Percentiles rank a stretch among this genome's conserved stretches.
Conservation (phyloP, 305 asterid genomes). For the Plantago rigida region DNA sequence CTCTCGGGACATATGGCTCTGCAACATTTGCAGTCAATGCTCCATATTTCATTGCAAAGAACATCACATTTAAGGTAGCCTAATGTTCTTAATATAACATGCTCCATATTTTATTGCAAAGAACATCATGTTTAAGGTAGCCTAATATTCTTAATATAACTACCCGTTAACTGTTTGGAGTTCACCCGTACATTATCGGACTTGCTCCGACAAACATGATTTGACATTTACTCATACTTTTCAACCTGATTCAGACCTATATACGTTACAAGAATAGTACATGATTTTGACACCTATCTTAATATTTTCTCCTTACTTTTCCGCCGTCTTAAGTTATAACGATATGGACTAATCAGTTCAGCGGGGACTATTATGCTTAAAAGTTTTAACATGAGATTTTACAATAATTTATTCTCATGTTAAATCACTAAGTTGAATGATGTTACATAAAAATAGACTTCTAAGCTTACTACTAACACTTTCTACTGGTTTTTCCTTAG, state of each 20-base stretch:
- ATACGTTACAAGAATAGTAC: no score
- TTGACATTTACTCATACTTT: neutral
- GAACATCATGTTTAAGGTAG: slow-evolving; percentile 71
- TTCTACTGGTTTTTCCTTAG: no score
- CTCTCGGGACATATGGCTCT: slow-evolving; percentile 74
- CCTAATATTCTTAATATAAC: neutral
- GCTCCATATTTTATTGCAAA: slow-evolving; percentile 71
- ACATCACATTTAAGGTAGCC: slow-evolving; percentile 47
- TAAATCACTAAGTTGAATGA: no score
- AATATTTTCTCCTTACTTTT: no score
- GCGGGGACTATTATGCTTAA: no score
- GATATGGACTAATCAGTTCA: no score
- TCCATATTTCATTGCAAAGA: slow-evolving; percentile 63
- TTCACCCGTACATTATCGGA: neutral
- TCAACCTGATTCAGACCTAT: neutral
- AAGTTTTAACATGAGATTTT: no score
- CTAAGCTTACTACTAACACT: no score
- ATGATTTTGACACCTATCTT: no score
- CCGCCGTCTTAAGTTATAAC: no score
- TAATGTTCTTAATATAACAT: slow-evolving; percentile 11
- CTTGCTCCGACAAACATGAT: neutral
- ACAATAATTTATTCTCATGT: no score
- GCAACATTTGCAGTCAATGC: slow-evolving; percentile 78
- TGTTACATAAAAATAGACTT: no score
- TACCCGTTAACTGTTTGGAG: neutral